Evolutionary conservation across 2,329 filamentous ascomycete species (phyloP), one percentile per base, ranked within the genome.

Genomic region (Alternaria solani): DNA sequence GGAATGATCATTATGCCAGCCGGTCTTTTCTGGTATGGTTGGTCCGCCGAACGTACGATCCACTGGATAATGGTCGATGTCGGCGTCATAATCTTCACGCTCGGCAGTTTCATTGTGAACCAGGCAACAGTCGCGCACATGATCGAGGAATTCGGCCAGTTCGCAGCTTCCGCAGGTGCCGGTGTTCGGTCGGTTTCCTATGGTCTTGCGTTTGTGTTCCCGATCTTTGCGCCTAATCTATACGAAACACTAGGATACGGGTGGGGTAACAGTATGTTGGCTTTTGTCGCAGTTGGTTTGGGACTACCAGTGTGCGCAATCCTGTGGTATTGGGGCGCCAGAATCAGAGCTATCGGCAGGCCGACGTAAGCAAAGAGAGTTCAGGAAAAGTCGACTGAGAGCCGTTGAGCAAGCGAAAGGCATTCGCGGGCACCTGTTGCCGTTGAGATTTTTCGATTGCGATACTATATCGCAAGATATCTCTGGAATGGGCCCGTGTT

Each of bases 11-110:
- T 53, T 44, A 79, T 54, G 69, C 79, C 25, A 48, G 70, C 9
- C 74, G 80, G 7, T 51, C 80, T 26, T 1, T 47, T 80, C 59
- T 68, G 79, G 59, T 87, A 86, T 61, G 84, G 85, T 0, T 88
- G 84, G 83, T 82, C 83, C 0, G 82, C 82, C 0, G 71, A 87
- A 42, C 80, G 81, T 28, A 62, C 77, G 9, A 76, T 85, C 2
- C 83, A 84, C 53, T 88, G 84, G 83, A 81, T 86, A 26, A 81
- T 82, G 8, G 82, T 83, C 5, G 80, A 85, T 64, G 59, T 86
- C 3, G 86, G 84, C 16, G 83, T 81, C 0, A 70, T 72, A 2
- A 62, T 86, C 0, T 79, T 86, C 11, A 20, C 26, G 11, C 14
- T 32, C 8, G 44, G 44, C 12, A 47, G 14, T 8, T 20, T 47